Evolutionary conservation across 2,329 filamentous ascomycete genomes (phyloP), one percentile per base, ranked within the genome.

Genomic region (Aspergillus nomiae): DNA sequence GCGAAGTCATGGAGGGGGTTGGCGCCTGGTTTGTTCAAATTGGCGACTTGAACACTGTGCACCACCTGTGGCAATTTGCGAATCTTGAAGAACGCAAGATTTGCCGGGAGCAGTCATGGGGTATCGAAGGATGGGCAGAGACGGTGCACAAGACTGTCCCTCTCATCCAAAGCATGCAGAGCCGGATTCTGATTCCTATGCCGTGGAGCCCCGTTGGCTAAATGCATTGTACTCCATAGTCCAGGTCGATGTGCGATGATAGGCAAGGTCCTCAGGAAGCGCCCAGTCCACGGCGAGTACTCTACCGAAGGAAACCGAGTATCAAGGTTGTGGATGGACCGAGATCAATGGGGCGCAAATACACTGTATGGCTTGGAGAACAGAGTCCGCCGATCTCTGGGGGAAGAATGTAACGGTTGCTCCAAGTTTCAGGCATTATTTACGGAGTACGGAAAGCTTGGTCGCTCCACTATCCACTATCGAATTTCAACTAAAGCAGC

Each of bases 1-100:
- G 93, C 56, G 93, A 98, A 80, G 94, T 98, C 60, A 99, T 99
- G 95, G 95, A 99, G 80, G 95, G 95, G 16, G 94, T 97, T 0
- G 94, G 94, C 36, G 95, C 95, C 8, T 99, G 95, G 95, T 99
- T 99, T 73, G 94, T 97, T 46, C 95, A 99, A 82, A 94, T 99
- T 73, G 95, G 95, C 65, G 94, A 97, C 59, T 85, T 99, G 67
- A 99, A 99, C 82, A 97, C 93, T 0, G 95, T 99, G 38, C 94
- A 99, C 78, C 94, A 98, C 77, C 85, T 99, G 26, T 99, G 95
- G 95, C 95, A 99, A 77, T 99, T 98, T 83, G 94, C 94, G 70
- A 92, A 99, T 78, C 81, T 99, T 64, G 94, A 98, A 80, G 95
- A 98, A 82, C 89, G 95, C 68, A 95, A 96, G 78, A 82, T 91